Percentiles rank a stretch among this genome's conserved stretches.
These are phyloP conservation scores for Hermanozyma aechmeae DNA, from an alignment of 805 yeast genomes.

Conservation along the genomic window DNA sequence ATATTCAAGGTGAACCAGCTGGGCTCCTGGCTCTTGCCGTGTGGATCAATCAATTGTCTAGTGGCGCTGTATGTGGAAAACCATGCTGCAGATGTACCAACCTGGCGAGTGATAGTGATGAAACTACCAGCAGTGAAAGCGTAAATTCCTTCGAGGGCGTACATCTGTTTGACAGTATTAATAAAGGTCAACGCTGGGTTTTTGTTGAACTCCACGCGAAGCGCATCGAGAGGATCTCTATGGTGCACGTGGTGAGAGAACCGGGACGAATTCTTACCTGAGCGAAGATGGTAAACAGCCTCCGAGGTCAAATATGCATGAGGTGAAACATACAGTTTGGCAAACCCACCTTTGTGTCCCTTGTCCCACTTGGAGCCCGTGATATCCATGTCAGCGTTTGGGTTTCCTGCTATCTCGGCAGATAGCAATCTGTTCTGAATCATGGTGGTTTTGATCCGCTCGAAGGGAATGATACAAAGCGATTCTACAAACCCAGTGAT, in stretches of 20 bases:
- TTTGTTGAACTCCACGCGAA: constrained; percentile 29
- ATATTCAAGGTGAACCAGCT: constrained; percentile 39
- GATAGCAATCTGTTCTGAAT: constrained; percentile 50
- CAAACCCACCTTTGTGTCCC: constrained; percentile 16
- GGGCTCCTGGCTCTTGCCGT: constrained; percentile 15
- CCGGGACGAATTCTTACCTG: constrained; percentile 12
- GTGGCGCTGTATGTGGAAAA: constrained; percentile 75
- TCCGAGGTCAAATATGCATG: constrained; percentile 33
- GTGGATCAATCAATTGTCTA: constrained; percentile 61
- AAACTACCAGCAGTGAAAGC: constrained; percentile 79
- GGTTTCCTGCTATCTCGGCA: constrained; percentile 11
- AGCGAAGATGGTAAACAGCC: constrained; percentile 16
- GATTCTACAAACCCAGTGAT: constrained; percentile 82
- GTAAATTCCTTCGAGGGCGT: constrained; percentile 56
- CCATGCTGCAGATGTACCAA: constrained; percentile 70
- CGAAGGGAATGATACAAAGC: constrained; percentile 82
- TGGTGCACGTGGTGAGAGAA: constrained; percentile 10
- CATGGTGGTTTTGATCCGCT: constrained; percentile 72
- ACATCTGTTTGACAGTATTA: constrained; percentile 56
- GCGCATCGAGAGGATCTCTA: constrained; percentile 8
- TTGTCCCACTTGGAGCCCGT: constrained; percentile 16
- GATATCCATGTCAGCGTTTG: constrained; percentile 14
- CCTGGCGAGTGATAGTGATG: constrained; percentile 78
- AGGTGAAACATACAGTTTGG: constrained; percentile 30
- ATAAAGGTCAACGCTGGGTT: constrained; percentile 46